A percentile compares a stretch with the other conserved stretches of the same genome.
Evolutionary conservation across 2,329 filamentous ascomycete genomes (phyloP).

Genomic region (Claviceps spartinae): DNA sequence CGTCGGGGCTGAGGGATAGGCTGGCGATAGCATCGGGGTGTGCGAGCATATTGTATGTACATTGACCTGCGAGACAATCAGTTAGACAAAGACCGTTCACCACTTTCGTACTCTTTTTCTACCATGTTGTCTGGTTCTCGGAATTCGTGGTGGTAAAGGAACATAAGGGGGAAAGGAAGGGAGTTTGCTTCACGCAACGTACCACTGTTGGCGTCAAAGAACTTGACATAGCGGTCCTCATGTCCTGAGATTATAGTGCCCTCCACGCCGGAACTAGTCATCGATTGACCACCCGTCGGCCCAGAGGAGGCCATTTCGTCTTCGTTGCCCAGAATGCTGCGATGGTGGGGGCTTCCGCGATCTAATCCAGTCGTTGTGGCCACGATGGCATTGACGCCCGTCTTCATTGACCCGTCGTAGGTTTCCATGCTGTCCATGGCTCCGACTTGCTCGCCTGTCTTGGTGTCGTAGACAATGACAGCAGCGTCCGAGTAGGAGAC

Average conservation of each 20-base stretch:
- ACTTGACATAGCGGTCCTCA: constrained; percentile 88
- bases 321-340: constrained; percentile 52
- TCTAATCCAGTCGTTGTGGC: constrained; percentile 77
- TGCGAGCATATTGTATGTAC: constrained; percentile 96
- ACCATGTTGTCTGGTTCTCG: background rate
- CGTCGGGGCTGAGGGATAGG: constrained; percentile 82
- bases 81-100: too few species aligned
- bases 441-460: constrained; percentile 80
- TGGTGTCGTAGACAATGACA: constrained; percentile 83
- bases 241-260: constrained; percentile 93
- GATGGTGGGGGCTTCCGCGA: constrained; percentile 40
- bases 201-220: constrained; percentile 99
- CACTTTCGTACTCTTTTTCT: background rate
- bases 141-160: background rate
- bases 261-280: constrained; percentile 67
- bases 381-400: constrained; percentile 82
- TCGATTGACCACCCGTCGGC: constrained; percentile 56
- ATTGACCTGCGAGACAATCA: constrained; percentile 59
- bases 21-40: constrained; percentile 88
- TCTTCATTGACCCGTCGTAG: constrained; percentile 67
- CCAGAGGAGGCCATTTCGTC: constrained; percentile 56
- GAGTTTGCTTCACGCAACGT: constrained; percentile 27
- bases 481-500: constrained; percentile 86
- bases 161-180: too few species aligned
- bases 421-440: constrained; percentile 91